Evolutionary conservation across 2,329 filamentous ascomycete species (phyloP), one percentile per base, ranked within the genome.

Genomic region (Nothomitra cinnamomea): DNA sequence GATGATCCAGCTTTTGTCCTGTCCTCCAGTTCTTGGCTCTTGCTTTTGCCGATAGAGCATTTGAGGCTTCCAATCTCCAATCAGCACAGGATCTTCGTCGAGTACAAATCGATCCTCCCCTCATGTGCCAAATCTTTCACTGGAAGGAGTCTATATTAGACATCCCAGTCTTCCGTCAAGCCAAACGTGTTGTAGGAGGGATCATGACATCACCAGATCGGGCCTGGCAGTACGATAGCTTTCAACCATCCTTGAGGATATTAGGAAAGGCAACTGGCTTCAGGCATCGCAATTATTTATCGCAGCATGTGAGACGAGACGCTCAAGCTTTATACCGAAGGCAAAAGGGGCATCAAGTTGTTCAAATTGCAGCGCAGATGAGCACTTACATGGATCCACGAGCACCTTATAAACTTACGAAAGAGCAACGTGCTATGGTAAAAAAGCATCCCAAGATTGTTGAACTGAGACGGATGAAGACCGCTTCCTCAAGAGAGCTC

Each of bases 31-130:
- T 51, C 22, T 38, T 51, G 17, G 47, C 47, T 51, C 47, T 51
- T 38, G 47, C 47, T 38, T 51, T 51, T 51, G 47, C 47, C 25
- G 47, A 51, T 51, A 51, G n/a, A 32, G 47, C 35, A 51, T 51
- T 51, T 38, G 47, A 51, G 47, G 47, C 35, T 38, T 32, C 25
- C 25, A 51, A 32, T 12, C 47, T 38, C 22, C 47, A 51, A 51
- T 45, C 41, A 21, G 8, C n/a, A 21, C 41, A 45, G 41, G 41
- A 45, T 45, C 41, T 45, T 22, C 17, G 17, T 22, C 17, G 41
- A 21, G 41, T 45, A 45, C 41, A 13, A 45, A 45, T 45, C 3
- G 41, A 45, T 45, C 41, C 41, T 45, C n/a, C 41, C 17, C 41
- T 45, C 41, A 45, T 45, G 17, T 45, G 17, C 24, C 41, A 45